These are phyloP conservation scores for Puccinia sorghi DNA, from an alignment of 1,284 basidiomycete species.

Conservation along the genomic window DNA sequence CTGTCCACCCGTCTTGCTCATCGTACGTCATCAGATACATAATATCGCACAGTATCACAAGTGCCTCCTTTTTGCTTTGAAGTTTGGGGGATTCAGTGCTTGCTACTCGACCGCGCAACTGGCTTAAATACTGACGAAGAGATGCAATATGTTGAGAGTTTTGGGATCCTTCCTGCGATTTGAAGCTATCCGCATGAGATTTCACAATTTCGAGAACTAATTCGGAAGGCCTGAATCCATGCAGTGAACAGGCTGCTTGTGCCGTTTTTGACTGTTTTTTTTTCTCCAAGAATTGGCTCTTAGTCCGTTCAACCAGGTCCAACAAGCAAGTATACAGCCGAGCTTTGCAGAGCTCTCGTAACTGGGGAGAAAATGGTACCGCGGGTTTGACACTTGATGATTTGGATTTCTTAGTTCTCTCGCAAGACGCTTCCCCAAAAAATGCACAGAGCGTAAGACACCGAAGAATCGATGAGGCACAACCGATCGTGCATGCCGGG, in stretches of 20 bases:
- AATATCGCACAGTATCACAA: constrained; percentile 20
- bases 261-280: neutral
- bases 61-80: constrained; percentile 19
- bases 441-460: constrained; percentile 31
- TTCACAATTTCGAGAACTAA: constrained; percentile 11
- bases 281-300: neutral
- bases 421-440: constrained; percentile 20
- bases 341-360: constrained; percentile 39
- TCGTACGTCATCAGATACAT: constrained; percentile 44
- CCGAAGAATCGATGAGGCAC: constrained; percentile 22
- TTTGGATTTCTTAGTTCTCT: neutral
- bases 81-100: neutral
- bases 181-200: neutral
- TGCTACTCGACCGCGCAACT: neutral
- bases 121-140: neutral
- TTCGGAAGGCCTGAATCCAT: constrained; percentile 14
- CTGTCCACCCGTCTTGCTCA: constrained; percentile 33
- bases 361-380: neutral
- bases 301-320: constrained; percentile 23
- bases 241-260: neutral
- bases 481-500: neutral
- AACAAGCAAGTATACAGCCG: constrained; percentile 34
- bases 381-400: neutral
- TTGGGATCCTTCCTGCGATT: neutral
- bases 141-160: neutral